Conservation (phyloP, 495 filamentous ascomycete genomes). For the Lophiostoma macrostomum region DNA sequence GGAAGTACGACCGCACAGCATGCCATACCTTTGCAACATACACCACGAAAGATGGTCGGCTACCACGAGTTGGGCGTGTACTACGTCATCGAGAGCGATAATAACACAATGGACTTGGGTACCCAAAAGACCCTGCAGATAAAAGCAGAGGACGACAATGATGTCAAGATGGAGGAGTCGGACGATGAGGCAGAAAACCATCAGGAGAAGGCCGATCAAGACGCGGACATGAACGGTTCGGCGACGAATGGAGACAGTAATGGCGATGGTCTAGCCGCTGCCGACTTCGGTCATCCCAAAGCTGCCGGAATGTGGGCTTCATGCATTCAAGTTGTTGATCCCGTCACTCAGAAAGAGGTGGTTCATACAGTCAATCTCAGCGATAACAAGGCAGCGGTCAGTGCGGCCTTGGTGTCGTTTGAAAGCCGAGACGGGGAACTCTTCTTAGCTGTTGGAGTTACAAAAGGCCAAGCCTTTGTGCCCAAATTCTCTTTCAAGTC, state of each 20-base stretch:
- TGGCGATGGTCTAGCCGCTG: conserved; percentile 62
- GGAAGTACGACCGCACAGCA: conserved; percentile 84
- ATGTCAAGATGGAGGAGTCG: background rate
- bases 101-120: conserved; percentile 76
- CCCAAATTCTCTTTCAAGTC: conserved; percentile 65
- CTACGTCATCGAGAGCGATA: conserved; percentile 91
- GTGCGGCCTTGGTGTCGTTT: conserved; percentile 78
- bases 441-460: conserved; percentile 90
- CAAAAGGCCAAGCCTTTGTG: conserved; percentile 77
- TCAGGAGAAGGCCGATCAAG: conserved; percentile 5
- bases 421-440: conserved; percentile 81
- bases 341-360: conserved; percentile 52
- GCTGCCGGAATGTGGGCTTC: conserved; percentile 88
- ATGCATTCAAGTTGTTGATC: conserved; percentile 87
- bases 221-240: conserved; percentile 1
- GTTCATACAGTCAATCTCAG: conserved; percentile 74
- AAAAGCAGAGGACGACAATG: background rate
- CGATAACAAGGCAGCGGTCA: conserved; percentile 89
- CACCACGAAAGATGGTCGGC: conserved; percentile 79
- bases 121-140: conserved; percentile 63
- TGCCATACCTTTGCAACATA: conserved; percentile 83
- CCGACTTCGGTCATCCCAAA: conserved; percentile 86
- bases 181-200: background rate
- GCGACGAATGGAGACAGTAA: conserved; percentile 62
- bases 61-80: conserved; percentile 86